These are phyloP conservation scores for Echinochloa phyllopogon DNA, from an alignment of 176 grass and related monocot species.

Conservation along the genomic window DNA sequence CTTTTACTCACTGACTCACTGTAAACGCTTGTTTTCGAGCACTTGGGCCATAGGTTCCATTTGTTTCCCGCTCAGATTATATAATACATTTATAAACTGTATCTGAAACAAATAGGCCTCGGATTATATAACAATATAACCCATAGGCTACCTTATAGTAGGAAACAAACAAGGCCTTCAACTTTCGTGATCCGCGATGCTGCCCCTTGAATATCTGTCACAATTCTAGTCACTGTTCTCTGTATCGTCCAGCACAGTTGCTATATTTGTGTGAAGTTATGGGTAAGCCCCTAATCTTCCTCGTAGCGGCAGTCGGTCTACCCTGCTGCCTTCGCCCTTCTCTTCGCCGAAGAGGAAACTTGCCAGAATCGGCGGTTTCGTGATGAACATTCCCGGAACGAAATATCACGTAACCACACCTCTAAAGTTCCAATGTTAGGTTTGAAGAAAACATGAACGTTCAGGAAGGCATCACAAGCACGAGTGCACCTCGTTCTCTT, in stretches of 20 bases:
- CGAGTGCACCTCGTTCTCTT: not conserved
- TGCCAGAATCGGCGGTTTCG: not conserved
- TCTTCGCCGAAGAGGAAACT: not conserved
- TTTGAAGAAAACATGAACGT: slow-evolving; percentile 3
- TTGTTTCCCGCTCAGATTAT: no score
- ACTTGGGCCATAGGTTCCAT: no score
- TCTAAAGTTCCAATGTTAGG: slow-evolving; percentile 16
- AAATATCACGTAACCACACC: not conserved
- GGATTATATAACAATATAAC: no score
- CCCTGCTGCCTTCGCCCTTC: not conserved
- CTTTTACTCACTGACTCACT: not conserved
- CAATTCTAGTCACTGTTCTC: not conserved
- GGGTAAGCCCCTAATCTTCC: not conserved
- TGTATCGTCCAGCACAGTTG: no score
- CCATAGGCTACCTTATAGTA: no score
- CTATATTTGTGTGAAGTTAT: not conserved
- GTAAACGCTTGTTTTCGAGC: not conserved
- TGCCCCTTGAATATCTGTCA: no score
- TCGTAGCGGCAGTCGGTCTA: not conserved
- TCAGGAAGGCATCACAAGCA: not conserved
- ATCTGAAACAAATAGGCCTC: no score
- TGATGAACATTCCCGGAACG: not conserved
- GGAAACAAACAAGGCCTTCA: no score
- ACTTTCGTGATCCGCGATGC: no score
- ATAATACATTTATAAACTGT: no score